Conservation (phyloP, 306 rosid species). For the Ormosia emarginata region DNA sequence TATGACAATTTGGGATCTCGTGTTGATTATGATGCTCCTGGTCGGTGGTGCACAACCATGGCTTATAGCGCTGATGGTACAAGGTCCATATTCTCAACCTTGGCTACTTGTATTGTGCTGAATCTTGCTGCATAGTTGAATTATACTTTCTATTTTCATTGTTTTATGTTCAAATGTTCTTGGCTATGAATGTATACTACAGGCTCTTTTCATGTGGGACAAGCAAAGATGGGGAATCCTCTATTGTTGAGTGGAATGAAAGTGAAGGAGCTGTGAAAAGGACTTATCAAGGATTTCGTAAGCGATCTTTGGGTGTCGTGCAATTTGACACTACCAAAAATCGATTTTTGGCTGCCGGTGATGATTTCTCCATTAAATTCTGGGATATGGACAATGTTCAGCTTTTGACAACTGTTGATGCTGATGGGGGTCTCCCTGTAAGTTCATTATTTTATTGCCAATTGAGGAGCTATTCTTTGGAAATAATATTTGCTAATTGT, state of each 20-base stretch:
- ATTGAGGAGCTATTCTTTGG: not conserved
- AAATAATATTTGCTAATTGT: slow-evolving; percentile 28
- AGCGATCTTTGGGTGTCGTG: slow-evolving; percentile 81
- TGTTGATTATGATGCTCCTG: slow-evolving; percentile 97
- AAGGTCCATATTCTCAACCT: slow-evolving; percentile 50
- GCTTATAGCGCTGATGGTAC: slow-evolving; percentile 93
- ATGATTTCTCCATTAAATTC: slow-evolving; percentile 91
- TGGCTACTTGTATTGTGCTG: not conserved
- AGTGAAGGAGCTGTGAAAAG: slow-evolving; percentile 93
- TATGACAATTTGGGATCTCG: slow-evolving; percentile 93
- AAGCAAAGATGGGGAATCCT: slow-evolving; percentile 88
- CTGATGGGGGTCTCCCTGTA: slow-evolving; percentile 97
- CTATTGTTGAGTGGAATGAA: slow-evolving; percentile 96
- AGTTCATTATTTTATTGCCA: slow-evolving; percentile 35
- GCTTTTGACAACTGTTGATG: slow-evolving; percentile 76
- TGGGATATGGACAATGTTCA: slow-evolving; percentile 97
- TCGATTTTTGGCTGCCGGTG: slow-evolving; percentile 89
- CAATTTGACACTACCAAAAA: slow-evolving; percentile 93
- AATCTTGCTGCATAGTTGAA: not conserved
- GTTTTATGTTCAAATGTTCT: not conserved
- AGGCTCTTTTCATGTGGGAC: slow-evolving; percentile 99
- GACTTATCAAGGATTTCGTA: slow-evolving; percentile 90
- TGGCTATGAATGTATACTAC: slow-evolving; percentile 11
- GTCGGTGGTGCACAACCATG: slow-evolving; percentile 97
- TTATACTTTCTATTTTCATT: not conserved